Base-by-base conservation (phyloP, 208 protist genomes). In the Angomonas desouzai region DNA sequence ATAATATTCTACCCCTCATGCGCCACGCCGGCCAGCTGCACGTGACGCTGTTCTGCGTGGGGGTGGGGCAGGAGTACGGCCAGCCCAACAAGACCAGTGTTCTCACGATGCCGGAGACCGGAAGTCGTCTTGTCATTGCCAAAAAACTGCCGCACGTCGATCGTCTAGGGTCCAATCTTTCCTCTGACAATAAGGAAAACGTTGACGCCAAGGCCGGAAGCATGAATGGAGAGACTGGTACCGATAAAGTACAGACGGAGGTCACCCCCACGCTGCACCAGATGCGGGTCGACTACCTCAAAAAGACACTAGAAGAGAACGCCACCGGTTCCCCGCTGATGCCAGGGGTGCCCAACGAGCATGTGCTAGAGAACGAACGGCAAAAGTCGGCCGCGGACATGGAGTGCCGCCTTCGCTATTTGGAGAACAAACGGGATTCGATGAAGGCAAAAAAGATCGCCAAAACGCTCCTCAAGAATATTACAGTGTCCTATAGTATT, bases 41-140 rank as follows among this genome's bases (percentile, higher is more conserved):
- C 68, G 64, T 92, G 32, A 95, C 83, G 18, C 70, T 93, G 45
- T 93, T 95, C 70, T 88, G 77, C 55, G 82, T 92, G 22, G 87
- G 78, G 28, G 66, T 80, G 0, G 66, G 33, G 1, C 67, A 28
- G 1, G 51, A 40, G 25, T 57, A 57, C 62, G 55, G 34, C 27
- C 1, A 22, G 55, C 25, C 27, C 33, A n/a, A 27, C 28, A 22
- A 45, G 27, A 32, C 23, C 58, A 55, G 43, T 22, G 62, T 22
- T 28, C 23, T 74, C 3, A 33, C 62, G 32, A 65, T 65, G 25
- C 68, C 56, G 1, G 28, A 48, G 34, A 43, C 55, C n/a, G 64
- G 64, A 16, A 76, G 70, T 36, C 77, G 82, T 48, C 60, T 88
- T 34, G 85, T 93, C 66, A 76, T 81, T 10, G 87, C 87, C 1